Evolutionary conservation across 495 filamentous ascomycete species (phyloP).

Genomic region (Antarctomyces pellizariae): DNA sequence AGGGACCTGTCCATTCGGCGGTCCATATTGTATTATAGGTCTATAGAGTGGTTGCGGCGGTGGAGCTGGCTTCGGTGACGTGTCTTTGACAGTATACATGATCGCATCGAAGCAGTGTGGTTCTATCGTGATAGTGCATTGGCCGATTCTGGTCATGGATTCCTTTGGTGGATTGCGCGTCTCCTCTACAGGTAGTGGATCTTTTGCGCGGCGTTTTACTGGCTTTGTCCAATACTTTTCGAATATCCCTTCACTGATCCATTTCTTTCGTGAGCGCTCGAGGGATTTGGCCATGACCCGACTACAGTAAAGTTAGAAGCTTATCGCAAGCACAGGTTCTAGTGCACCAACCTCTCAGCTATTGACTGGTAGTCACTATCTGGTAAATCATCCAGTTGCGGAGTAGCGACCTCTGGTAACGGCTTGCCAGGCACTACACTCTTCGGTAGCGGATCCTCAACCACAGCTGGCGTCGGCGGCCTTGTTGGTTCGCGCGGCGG

Average conservation of each 20-base stretch:
- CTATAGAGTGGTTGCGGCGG: conserved; percentile 20
- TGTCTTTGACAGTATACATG: conserved; percentile 66
- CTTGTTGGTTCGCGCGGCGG: conserved; percentile 17
- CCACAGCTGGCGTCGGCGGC: conserved; percentile 14
- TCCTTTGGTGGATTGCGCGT: conserved; percentile 62
- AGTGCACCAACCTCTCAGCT: conserved; percentile 43
- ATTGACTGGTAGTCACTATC: conserved; percentile 57
- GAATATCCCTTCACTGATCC: conserved; percentile 60
- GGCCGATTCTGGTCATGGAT: conserved; percentile 64
- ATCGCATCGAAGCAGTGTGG: conserved; percentile 79
- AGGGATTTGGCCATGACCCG: conserved; percentile 69
- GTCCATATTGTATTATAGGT: conserved; percentile 50
- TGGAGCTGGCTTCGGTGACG: conserved; percentile 22
- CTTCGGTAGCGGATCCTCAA: conserved; percentile 37
- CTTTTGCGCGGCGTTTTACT: conserved; percentile 51
- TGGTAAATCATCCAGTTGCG: conserved; percentile 41
- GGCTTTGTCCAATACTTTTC: conserved; percentile 90
- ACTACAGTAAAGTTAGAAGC: conserved; percentile 20
- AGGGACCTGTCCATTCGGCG: conserved; percentile 32
- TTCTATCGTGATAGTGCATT: conserved; percentile 60
- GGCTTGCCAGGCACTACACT: conserved; percentile 36
- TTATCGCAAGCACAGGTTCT: background rate
- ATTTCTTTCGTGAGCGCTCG: conserved; percentile 62
- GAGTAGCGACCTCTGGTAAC: conserved; percentile 46
- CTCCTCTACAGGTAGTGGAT: conserved; percentile 40